phyloP scores from a whole-genome alignment of 2,329 filamentous ascomycete genomes.

The Xylariales sp. region DNA sequence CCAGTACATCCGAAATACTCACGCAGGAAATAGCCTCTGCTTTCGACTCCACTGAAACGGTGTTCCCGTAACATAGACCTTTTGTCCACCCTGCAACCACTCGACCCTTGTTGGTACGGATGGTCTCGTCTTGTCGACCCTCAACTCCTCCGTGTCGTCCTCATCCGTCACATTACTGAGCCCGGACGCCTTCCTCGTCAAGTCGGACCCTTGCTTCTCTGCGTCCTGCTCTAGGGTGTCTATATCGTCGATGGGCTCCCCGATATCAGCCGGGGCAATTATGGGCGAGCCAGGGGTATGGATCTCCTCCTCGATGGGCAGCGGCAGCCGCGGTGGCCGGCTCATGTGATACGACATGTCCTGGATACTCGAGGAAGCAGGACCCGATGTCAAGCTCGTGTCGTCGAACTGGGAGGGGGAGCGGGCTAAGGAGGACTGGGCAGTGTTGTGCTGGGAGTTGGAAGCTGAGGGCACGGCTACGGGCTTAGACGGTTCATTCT shows the following conservation, averaged over 20 bases:
- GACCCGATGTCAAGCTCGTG: slow-evolving; percentile 36
- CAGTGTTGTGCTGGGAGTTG: slow-evolving; percentile 8
- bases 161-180: slow-evolving; percentile 68
- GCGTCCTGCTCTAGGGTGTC: slow-evolving; percentile 36
- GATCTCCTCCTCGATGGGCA: slow-evolving; percentile 89
- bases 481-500: slow-evolving; percentile 48
- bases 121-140: slow-evolving; percentile 67
- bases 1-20: slow-evolving; percentile 39
- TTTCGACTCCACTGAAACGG: slow-evolving; percentile 98
- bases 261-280: slow-evolving; percentile 62
- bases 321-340: slow-evolving; percentile 80
- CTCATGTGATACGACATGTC: slow-evolving; percentile 56
- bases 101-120: slow-evolving; percentile 81
- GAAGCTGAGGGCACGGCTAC: slow-evolving; percentile 48
- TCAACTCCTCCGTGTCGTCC: slow-evolving; percentile 71
- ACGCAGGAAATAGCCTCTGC: slow-evolving; percentile 81
- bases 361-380: slow-evolving; percentile 54
- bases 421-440: slow-evolving; percentile 23
- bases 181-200: slow-evolving; percentile 52
- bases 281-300: slow-evolving; percentile 89
- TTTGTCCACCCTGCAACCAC: slow-evolving; percentile 79
- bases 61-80: slow-evolving; percentile 93
- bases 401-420: slow-evolving; percentile 30
- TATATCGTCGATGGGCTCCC: slow-evolving; percentile 47
- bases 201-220: slow-evolving; percentile 29